Evolutionary conservation across 1,284 basidiomycete species (phyloP), one percentile per base, ranked within the genome.

Genomic region (Cryptococcus sp.): DNA sequence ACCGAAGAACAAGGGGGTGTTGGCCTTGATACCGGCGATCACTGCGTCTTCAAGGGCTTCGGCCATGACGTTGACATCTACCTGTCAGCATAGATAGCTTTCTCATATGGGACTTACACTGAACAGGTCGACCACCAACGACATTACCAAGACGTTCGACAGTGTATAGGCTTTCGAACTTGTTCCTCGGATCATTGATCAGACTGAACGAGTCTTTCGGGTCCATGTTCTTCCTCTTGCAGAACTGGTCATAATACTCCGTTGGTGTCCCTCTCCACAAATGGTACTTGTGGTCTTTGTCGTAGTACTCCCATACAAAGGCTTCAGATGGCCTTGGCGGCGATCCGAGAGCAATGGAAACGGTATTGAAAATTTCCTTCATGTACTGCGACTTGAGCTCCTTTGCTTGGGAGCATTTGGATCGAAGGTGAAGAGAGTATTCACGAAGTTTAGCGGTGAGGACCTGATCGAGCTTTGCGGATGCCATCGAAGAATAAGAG

Each of bases 121-220:
- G 80, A 28, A 98, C 85, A 7, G 85, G 81, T 0, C 87, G 81
- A 4, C 83, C 90, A 57, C 87, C 88, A 85, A 87, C 91, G 36
- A 98, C 79, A 68, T 97, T 97, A 10, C 92, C 91, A 44, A 98
- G 84, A 59, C 87, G 86, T 64, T 93, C 85, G 28, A 98, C 90
- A 4, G 90, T 90, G 77, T 94, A 94, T n/a, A 94, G 80, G 73
- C 85, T 86, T 54, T 80, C 81, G 67, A 86, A 88, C 18, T 79
- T 78, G 69, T 96, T 92, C 28, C 93, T 83, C 16, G 94, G 93
- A 70, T 98, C 93, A 68, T 98, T 87, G 75, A 98, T 92, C 34
- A 98, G 81, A 46, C 91, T 94, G 79, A 96, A 93, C 7, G 81
- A 85, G 37, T 88, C 85, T 45, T 63, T 68, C 42, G 63, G 75